These are phyloP conservation scores for Mortierella sp. DNA, from an alignment of 371 early-diverging fungal species.

Conservation along the genomic window DNA sequence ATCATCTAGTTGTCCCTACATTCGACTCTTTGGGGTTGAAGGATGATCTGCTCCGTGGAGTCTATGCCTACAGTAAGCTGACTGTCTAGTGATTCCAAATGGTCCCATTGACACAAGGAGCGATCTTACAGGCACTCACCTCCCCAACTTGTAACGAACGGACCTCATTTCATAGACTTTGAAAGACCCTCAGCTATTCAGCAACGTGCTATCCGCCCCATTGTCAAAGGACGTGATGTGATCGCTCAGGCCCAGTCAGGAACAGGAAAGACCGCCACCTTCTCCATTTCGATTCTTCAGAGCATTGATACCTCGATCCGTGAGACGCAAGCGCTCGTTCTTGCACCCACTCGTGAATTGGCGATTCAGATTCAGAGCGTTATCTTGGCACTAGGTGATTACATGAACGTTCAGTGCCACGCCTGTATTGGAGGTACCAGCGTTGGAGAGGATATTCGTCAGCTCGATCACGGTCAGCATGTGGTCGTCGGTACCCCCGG, in stretches of 20 bases:
- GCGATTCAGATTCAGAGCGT: slow-evolving; percentile 98
- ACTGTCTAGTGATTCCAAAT: background rate
- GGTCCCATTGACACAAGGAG: background rate
- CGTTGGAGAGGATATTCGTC: slow-evolving; percentile 91
- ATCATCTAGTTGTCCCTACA: slow-evolving; percentile 76
- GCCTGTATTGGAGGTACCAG: slow-evolving; percentile 98
- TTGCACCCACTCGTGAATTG: slow-evolving; percentile 99
- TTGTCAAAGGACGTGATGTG: slow-evolving; percentile 94
- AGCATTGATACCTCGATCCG: slow-evolving; percentile 84
- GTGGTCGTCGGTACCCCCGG: slow-evolving; percentile 99
- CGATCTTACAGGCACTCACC: background rate
- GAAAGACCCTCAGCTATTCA: slow-evolving; percentile 98
- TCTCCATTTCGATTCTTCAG: slow-evolving; percentile 98
- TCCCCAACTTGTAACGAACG: background rate
- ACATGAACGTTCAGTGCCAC: slow-evolving; percentile 93
- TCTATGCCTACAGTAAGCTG: slow-evolving; percentile 91
- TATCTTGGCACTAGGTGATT: slow-evolving; percentile 92
- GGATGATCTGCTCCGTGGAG: slow-evolving; percentile 96
- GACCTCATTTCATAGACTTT: slow-evolving; percentile 57
- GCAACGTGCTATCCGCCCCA: slow-evolving; percentile 96
- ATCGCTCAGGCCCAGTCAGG: slow-evolving; percentile 99
- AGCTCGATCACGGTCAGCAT: slow-evolving; percentile 90
- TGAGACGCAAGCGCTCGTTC: slow-evolving; percentile 96
- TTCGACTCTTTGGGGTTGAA: slow-evolving; percentile 95
- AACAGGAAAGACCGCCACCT: slow-evolving; percentile 99